phyloP scores from a whole-genome alignment of 1,139 yeast species.

The Suhomyces bribrorum region DNA sequence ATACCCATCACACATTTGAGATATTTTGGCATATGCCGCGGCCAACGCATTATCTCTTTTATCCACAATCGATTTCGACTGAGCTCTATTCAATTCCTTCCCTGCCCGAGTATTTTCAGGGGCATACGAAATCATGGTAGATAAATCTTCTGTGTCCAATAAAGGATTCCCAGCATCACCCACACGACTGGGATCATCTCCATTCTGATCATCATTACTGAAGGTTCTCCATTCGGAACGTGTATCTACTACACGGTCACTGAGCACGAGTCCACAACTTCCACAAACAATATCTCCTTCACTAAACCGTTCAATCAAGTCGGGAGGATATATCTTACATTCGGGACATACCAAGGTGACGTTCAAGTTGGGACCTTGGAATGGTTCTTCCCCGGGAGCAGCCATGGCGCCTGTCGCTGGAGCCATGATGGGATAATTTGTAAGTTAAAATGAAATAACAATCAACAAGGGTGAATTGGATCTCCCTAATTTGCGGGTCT shows the following conservation, averaged over 20 bases:
- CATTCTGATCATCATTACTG: conserved; percentile 94
- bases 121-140: conserved; percentile 87
- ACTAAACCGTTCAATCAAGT: conserved; percentile 88
- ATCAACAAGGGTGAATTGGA: not conserved
- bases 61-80: conserved; percentile 81
- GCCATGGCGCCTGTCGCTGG: conserved; percentile 9
- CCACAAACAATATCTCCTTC: conserved; percentile 99
- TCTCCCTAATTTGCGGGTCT: not conserved
- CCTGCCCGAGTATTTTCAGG: conserved; percentile 78
- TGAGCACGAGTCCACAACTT: conserved; percentile 88
- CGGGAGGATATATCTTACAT: conserved; percentile 94
- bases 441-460: no score
- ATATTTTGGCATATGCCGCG: conserved; percentile 85
- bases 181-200: conserved; percentile 98
- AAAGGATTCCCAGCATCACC: conserved; percentile 98
- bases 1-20: conserved; percentile 97
- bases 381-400: conserved; percentile 28
- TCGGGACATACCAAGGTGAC: conserved; percentile 94
- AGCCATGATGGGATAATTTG: conserved; percentile 1
- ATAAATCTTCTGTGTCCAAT: conserved; percentile 86
- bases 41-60: conserved; percentile 84
- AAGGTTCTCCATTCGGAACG: conserved; percentile 99
- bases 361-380: conserved; percentile 70
- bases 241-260: conserved; percentile 91
- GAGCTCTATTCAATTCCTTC: conserved; percentile 86